These are phyloP conservation scores for Sisymbrium altissimum DNA, from an alignment of 345 rosid species.

Conservation along the genomic window DNA sequence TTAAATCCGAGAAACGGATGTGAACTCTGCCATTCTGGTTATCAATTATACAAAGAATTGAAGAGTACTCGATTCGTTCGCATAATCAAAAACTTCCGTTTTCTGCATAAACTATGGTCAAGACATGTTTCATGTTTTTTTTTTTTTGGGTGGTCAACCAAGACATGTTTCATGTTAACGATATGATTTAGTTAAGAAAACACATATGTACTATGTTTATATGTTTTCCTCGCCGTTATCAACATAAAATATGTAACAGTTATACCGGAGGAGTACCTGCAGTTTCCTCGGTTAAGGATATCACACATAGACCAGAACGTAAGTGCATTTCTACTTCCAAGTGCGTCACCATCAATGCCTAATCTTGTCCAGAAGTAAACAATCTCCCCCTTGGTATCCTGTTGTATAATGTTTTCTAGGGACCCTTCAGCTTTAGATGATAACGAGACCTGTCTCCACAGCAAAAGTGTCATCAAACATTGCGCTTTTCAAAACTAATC, in stretches of 20 bases:
- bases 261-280: conserved; percentile 48
- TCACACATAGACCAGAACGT: conserved; percentile 83
- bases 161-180: neutral
- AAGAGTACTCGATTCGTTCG: neutral
- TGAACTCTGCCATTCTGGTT: neutral
- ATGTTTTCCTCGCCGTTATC: conserved; percentile 1
- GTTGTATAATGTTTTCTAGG: conserved; percentile 54
- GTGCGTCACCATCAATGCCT: conserved; percentile 44
- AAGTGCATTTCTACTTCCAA: conserved; percentile 39
- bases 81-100: neutral
- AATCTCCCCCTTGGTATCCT: conserved; percentile 54
- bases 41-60: neutral
- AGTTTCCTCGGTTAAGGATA: conserved; percentile 63
- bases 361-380: conserved; percentile 69
- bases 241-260: neutral
- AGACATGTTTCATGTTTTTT: neutral
- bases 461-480: conserved; percentile 3
- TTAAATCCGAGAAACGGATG: neutral
- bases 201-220: neutral
- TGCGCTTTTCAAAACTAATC: neutral
- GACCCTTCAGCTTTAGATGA: conserved; percentile 58
- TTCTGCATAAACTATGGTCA: neutral
- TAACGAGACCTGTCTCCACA: conserved; percentile 53
- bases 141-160: too few relatives aligned
- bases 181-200: neutral